Percentiles rank a stretch among this genome's conserved stretches.
Evolutionary conservation across 805 yeast genomes (phyloP).

Genomic region (Wickerhamiella parazyma): DNA sequence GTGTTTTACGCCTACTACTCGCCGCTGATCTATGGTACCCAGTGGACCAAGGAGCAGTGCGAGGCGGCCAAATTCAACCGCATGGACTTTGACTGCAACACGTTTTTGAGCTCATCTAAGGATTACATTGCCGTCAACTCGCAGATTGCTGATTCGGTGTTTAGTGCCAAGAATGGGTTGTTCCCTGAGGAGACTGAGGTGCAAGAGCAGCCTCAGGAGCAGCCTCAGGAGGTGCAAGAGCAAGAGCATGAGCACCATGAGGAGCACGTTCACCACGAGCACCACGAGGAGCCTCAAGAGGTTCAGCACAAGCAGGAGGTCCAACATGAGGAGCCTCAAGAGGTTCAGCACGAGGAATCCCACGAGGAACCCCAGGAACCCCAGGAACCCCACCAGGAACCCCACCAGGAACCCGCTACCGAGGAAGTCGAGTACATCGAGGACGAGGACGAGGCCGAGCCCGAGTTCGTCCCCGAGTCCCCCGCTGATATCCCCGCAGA

Average conservation of each 20-base stretch:
- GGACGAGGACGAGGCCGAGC: not conserved
- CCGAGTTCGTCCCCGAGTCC: not conserved
- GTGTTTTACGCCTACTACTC: conserved; percentile 48
- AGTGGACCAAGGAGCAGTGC: conserved; percentile 68
- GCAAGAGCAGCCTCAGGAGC: conserved; percentile 9
- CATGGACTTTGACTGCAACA: conserved; percentile 85
- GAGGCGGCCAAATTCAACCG: conserved; percentile 43
- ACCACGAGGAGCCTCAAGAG: not conserved
- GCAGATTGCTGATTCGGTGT: conserved; percentile 3
- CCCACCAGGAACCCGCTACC: not conserved
- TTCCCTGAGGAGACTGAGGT: conserved; percentile 11
- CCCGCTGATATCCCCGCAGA: conserved; percentile 1
- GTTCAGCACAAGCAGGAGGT: not conserved
- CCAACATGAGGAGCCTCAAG: not conserved
- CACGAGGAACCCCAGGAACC: not conserved
- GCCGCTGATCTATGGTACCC: conserved; percentile 62
- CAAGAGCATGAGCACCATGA: not conserved
- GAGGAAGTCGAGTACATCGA: not conserved
- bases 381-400: not conserved
- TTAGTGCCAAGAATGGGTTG: conserved; percentile 4
- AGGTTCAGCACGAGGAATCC: not conserved
- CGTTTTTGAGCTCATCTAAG: conserved; percentile 29
- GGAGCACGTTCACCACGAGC: not conserved
- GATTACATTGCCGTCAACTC: conserved; percentile 20
- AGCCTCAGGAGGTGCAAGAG: not conserved